Evolutionary conservation across 495 filamentous ascomycete species (phyloP).

Genomic region (Xylaria acuta): DNA sequence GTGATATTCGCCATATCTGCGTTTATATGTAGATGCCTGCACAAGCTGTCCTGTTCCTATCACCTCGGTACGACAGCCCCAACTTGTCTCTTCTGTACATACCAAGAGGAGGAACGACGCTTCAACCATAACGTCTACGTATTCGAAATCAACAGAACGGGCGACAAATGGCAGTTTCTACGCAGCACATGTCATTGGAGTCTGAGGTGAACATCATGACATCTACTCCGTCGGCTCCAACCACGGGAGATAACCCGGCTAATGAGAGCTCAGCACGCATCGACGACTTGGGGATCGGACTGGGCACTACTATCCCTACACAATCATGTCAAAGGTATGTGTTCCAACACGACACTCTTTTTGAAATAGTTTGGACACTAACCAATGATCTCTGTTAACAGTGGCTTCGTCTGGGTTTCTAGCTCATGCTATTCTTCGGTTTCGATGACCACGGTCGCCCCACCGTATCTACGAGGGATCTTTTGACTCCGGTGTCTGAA

Average conservation of each 20-base stretch:
- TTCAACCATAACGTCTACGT: not conserved
- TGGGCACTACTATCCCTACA: not conserved
- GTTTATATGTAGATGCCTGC: not conserved
- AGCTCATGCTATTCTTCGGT: conserved; percentile 6
- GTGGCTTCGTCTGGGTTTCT: not conserved
- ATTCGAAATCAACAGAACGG: not conserved
- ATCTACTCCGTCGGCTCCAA: not conserved
- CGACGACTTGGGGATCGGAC: not conserved
- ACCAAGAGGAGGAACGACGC: not conserved
- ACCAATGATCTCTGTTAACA: not conserved
- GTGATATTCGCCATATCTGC: not conserved
- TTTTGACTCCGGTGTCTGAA: not conserved
- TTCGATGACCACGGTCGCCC: not conserved
- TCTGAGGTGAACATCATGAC: not conserved
- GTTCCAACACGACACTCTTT: not conserved
- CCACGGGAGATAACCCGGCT: not conserved
- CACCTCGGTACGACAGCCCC: not conserved
- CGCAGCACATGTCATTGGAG: not conserved
- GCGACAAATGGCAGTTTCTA: not conserved
- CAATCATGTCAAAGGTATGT: not conserved
- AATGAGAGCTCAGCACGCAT: not conserved
- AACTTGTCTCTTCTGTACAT: not conserved
- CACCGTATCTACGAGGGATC: not conserved
- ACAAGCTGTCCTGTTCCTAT: not conserved
- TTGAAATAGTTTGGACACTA: not conserved